Evolutionary conservation across 2,329 filamentous ascomycete genomes (phyloP), one percentile per base, ranked within the genome.

Genomic region (Phialemonium atrogriseum): DNA sequence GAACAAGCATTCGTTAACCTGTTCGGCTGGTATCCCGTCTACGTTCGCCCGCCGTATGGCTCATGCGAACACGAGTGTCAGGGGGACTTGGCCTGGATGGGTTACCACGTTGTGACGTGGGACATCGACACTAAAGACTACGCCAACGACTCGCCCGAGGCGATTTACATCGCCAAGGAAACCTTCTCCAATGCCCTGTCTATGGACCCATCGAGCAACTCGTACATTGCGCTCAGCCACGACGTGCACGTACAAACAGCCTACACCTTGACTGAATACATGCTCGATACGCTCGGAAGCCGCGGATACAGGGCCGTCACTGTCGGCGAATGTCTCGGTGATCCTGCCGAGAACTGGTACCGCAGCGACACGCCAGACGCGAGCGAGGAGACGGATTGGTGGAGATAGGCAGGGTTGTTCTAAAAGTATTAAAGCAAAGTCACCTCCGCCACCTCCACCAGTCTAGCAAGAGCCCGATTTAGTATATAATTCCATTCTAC

Each of bases 251-350:
- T 49, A 21, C 41, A 51, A 32, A 59, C 58, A 5, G 52, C 51
- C 5, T 32, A 43, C 5, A 46, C 50, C 19, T 36, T 63, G 17
- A 50, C 49, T 4, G 40, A 42, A 2, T 64, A 53, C 45, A 68
- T 70, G 62, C 47, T 69, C 12, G 37, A 52, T 10, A 49, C 48
- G 30, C 53, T 70, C 10, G 44, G 47, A 15, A 41, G 48, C 4
- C 53, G 60, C 12, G 69, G 68, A 0, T 64, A 62, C 41, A 49
- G 43, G 27, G 62, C 64, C 25, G 68, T 71, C 17, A 71, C 71
- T 2, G 64, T 76, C 5, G 73, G 70, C 1, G 67, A 75, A 37
- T 78, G 73, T 35, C 56, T 77, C 11, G 64, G 63, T 1, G 70
- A 77, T 35, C 50, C 68, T 7, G 37, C 37, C n/a, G 55, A 49